Percentiles rank a stretch among this genome's conserved stretches.
phyloP scores from a whole-genome alignment of 768 basidiomycete genomes.

The Russula vinacea region DNA sequence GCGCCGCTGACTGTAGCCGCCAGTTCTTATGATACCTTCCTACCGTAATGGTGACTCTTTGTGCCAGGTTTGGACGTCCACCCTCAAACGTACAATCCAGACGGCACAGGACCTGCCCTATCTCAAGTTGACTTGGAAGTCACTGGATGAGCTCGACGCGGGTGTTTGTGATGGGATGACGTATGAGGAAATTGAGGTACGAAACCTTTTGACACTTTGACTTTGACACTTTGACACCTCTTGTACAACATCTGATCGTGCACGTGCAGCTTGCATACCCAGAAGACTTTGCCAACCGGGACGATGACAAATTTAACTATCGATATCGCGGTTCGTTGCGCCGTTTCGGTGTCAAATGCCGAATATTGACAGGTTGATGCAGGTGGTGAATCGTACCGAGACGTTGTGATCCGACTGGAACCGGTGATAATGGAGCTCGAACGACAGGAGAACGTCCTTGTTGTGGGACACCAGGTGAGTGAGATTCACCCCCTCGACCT shows the following conservation, averaged over 20 bases:
- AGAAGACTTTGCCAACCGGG: slow-evolving; percentile 96
- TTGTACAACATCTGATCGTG: too few species aligned
- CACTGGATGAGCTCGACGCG: slow-evolving; percentile 95
- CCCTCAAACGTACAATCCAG: slow-evolving; percentile 86
- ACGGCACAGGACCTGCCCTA: slow-evolving; percentile 81
- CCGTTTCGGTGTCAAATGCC: neutral
- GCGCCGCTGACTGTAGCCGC: slow-evolving; percentile 72
- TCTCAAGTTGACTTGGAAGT: slow-evolving; percentile 96
- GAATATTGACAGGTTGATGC: neutral
- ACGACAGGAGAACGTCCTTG: slow-evolving; percentile 93
- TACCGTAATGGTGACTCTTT: neutral
- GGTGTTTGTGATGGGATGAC: slow-evolving; percentile 99
- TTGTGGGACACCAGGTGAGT: slow-evolving; percentile 88
- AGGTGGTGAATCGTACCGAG: slow-evolving; percentile 94
- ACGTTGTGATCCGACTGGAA: slow-evolving; percentile 92
- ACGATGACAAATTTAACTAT: slow-evolving; percentile 99
- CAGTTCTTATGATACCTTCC: neutral
- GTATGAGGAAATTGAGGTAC: slow-evolving; percentile 95
- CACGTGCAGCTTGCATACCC: slow-evolving; percentile 78
- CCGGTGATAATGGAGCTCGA: slow-evolving; percentile 99
- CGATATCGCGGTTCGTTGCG: slow-evolving; percentile 68
- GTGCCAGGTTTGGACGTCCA: slow-evolving; percentile 96
- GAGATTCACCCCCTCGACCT: slow-evolving; percentile 7
- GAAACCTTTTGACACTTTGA: slow-evolving; percentile 18
- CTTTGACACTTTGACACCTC: neutral